Evolutionary conservation across 2,329 filamentous ascomycete species (phyloP), one percentile per base, ranked within the genome.

Genomic region (Xylariaceae sp.): DNA sequence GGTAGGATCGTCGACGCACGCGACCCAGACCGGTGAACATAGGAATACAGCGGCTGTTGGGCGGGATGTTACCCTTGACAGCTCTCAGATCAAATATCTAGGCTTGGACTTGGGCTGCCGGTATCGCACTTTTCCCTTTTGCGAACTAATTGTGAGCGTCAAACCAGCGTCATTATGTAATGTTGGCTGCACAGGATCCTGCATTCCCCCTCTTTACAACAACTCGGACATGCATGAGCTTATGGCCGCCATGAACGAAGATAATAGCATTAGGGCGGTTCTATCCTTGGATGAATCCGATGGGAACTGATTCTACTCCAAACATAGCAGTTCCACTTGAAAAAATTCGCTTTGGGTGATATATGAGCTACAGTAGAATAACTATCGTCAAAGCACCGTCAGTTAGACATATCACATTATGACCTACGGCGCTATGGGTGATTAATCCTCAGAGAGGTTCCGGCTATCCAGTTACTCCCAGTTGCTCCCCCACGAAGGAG

Each of bases 91-190:
- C 44, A 48, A 44, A 49, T 6, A 31, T 6, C 12, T 12, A 31
- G 6, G 28, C 12, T 31, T 24, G 41, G 34, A 6, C 17, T 12
- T 31, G 23, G 33, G 16, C 23, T 31, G 12, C 19, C 11, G 36
- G 34, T 53, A 47, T 28, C 26, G 46, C 34, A 47, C 23, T 14
- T 8, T 39, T 19, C 19, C 33, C 23, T 23, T 39, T 29, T 12
- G 31, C 5, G 3, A 37, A 7, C 16, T 2, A 6, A 37, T 5
- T 40, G 17, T 19, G 41, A 24, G 14, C 6, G 39, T 24, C 31
- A 33, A 37, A 49, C 44, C 50, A 41, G 45, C 50, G 55, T 55
- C 36, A 40, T 55, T 49, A 58, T 43, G 55, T 49, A 58, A 54
- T 40, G 44, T 28, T 33, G 43, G 39, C 23, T 16, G 29, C 24